Evolutionary conservation across 164 flowering plant genomes (phyloP), one percentile per base, ranked within the genome.

Genomic region (Dillenia suffruticosa): DNA sequence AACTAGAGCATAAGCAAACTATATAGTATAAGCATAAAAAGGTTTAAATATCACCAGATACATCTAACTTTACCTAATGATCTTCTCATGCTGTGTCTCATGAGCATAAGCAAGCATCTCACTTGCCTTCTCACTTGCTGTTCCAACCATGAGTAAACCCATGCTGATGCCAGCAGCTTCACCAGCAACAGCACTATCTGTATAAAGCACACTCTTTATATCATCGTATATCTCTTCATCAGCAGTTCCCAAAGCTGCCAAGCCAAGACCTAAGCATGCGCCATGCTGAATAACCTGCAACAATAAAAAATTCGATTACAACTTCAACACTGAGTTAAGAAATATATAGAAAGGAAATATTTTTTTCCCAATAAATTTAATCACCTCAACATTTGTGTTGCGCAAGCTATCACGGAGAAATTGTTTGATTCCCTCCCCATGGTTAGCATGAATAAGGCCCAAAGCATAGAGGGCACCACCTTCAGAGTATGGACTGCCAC

Each of bases 101-200:
- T 91, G 97, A 14, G 97, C 96, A 81, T 91, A 91, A 32, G 87
- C 72, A 72, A 91, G 96, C 96, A 91, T 91, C 78, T 91, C 97
- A 51, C 80, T 73, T 44, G 91, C 97, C 74, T 85, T 91, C 75
- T 91, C 97, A 72, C 83, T 89, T 2, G 92, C 96, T 50, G 97
- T 89, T 66, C 97, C 97, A 80, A 86, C 97, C 96, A 91, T 81
- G 13, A 91, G 87, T 57, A 89, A 70, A 32, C 97, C 97, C 92
- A 91, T 87, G 65, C 88, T 74, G 49, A 91, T 87, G 16, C 97
- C 96, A 69, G 97, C 97, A 73, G 97, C 97, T 77, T 89, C 96
- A 57, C 97, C 97, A 62, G 97, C 94, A 71, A 91, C 94, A 72
- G 96, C 97, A 81, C 94, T 89, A 73, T 91, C 97, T 22, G 88